phyloP scores from a whole-genome alignment of 495 filamentous ascomycete species.

The Copromyces sp. region DNA sequence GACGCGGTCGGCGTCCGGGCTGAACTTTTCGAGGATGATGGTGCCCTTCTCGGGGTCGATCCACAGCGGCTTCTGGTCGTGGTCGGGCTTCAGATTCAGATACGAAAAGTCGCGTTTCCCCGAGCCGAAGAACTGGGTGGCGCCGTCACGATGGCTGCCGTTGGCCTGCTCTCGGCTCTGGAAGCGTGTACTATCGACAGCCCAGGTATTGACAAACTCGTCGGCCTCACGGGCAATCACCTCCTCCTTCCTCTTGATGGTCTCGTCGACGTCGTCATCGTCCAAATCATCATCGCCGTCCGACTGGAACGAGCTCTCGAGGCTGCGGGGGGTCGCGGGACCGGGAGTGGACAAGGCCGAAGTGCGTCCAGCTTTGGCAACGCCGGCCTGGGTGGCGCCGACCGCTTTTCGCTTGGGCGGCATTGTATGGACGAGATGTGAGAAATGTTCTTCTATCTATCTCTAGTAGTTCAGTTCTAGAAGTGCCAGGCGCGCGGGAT shows the following conservation, averaged over 20 bases:
- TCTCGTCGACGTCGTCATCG: constrained; percentile 51
- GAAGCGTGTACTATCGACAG: constrained; percentile 39
- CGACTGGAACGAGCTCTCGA: constrained; percentile 46
- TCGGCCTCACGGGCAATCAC: constrained; percentile 52
- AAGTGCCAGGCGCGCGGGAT: neutral
- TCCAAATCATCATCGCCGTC: constrained; percentile 52
- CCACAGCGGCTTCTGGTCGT: constrained; percentile 81
- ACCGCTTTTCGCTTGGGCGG: constrained; percentile 71
- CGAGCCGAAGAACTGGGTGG: constrained; percentile 34
- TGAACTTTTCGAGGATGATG: constrained; percentile 95
- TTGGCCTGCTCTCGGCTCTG: constrained; percentile 18
- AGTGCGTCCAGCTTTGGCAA: constrained; percentile 42
- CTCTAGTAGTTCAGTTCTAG: neutral
- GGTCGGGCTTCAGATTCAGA: constrained; percentile 74
- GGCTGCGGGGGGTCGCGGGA: constrained; percentile 52
- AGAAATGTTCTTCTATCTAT: neutral
- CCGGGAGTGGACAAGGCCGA: constrained; percentile 61
- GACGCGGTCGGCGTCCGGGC: constrained; percentile 68
- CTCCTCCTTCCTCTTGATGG: constrained; percentile 39
- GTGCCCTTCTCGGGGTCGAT: constrained; percentile 75
- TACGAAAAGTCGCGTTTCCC: constrained; percentile 61
- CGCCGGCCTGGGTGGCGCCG: constrained; percentile 41
- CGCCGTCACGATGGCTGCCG: constrained; percentile 28
- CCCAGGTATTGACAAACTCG: constrained; percentile 41
- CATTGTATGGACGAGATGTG: constrained; percentile 36